Conservation (phyloP, 108 stramenopile species). For the Stephanodiscus minutulus region DNA sequence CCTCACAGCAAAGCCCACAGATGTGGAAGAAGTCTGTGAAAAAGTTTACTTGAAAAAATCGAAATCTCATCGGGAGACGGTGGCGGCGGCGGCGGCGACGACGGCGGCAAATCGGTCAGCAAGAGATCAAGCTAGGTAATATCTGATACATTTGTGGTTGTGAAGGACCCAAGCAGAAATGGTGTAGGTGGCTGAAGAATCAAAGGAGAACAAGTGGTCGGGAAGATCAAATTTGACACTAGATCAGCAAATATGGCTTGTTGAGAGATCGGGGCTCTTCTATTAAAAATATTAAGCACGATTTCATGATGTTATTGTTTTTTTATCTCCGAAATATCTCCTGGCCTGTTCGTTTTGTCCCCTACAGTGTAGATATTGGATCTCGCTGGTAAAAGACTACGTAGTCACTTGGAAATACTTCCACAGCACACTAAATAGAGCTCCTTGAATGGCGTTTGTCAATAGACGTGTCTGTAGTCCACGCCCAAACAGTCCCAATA, state of each 20-base stretch:
- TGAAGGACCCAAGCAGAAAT: too few species aligned
- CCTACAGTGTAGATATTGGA: too few species aligned
- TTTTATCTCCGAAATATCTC: background rate
- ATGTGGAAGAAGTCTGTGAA: too few species aligned
- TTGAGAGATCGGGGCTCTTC: background rate
- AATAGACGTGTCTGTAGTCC: slow-evolving; percentile 83
- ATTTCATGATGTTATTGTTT: background rate
- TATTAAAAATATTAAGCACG: background rate
- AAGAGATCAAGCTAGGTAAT: too few species aligned
- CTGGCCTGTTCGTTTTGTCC: background rate
- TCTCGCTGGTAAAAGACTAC: background rate
- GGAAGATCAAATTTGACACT: background rate
- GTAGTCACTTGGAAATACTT: slow-evolving; percentile 65
- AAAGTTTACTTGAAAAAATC: too few species aligned
- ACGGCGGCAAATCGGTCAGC: too few species aligned
- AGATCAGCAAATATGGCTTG: background rate
- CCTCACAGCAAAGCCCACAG: too few species aligned
- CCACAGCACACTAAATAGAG: slow-evolving; percentile 83
- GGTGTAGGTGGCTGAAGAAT: background rate
- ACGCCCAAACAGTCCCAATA: slow-evolving; percentile 72
- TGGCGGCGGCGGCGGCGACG: too few species aligned
- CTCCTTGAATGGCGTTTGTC: slow-evolving; percentile 85
- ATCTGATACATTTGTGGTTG: too few species aligned
- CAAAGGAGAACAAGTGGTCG: too few species aligned
- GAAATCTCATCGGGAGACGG: too few species aligned